Base-by-base conservation (phyloP, 805 yeast genomes). In the Zygoascus biomembranicola region DNA sequence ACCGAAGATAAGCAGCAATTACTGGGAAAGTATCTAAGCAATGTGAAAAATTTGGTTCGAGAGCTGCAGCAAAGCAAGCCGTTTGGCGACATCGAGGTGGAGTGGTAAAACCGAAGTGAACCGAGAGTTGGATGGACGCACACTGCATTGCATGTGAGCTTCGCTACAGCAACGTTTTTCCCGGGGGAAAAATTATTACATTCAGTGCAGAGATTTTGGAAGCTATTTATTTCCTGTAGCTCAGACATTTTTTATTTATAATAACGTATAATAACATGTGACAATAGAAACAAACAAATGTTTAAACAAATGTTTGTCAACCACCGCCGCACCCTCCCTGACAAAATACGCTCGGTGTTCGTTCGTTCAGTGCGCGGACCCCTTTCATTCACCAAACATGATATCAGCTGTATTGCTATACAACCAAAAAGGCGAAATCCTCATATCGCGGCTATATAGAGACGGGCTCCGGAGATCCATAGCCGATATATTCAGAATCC, bases 401-500 rank as follows among this genome's bases (percentile, higher is more conserved):
- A 84, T 92, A 53, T 79, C 88, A 49, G 97, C 89, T 0, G 66
- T 92, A n/a, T 80, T 90, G 61, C 73, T 92, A 14, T 87, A 79
- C 72, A 87, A 85, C 62, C 75, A 76, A 52, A 81, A 85, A 55
- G 98, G 97, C 5, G 97, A 90, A 65, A 81, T 89, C 19, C 72
- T 92, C 43, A 80, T 90, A 51, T 83, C 94, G 20, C 79, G 86
- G 52, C 65, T 87, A 39, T 84, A 83, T 67, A 77, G 84, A 53
- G 89, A 85, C 52, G 88, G 90, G 1, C 79, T 89, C 52, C 81
- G 87, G 60, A 71, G 92, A 51, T 85, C 85, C 52, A 82, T 90
- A 19, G 75, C 94, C 16, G 97, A 90, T 61, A 87, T 90, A 32
- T 92, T 92, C 64, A 78, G 97, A n/a, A 84, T 90, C 52, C 97